phyloP scores from a whole-genome alignment of 108 stramenopile species.

The Epithemia pelagica region DNA sequence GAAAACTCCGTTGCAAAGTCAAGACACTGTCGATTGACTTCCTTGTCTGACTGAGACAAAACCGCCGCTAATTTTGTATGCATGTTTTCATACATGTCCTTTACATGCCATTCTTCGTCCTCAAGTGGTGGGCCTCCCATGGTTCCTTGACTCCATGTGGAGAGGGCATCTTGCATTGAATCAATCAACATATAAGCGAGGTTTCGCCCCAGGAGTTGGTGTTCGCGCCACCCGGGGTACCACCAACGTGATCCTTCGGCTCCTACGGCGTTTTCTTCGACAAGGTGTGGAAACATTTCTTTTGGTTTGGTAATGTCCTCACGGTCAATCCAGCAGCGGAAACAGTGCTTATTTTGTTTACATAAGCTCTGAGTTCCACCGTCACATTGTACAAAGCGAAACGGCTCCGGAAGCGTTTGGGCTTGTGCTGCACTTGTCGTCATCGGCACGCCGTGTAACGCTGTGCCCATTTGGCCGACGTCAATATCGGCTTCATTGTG shows the following conservation, averaged over 20 bases:
- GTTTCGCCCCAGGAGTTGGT: conserved; percentile 63
- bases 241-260: conserved; percentile 30
- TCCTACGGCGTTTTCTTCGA: not conserved
- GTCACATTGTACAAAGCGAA: conserved; percentile 58
- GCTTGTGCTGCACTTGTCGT: conserved; percentile 46
- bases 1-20: conserved; percentile 32
- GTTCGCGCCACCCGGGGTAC: conserved; percentile 71
- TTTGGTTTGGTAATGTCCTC: conserved; percentile 40
- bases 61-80: conserved; percentile 31
- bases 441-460: conserved; percentile 33
- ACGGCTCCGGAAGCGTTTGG: conserved; percentile 50
- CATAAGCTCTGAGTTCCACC: conserved; percentile 33
- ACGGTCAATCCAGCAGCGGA: conserved; percentile 62
- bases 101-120: conserved; percentile 71
- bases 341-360: conserved; percentile 41
- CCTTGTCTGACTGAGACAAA: not conserved
- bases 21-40: conserved; percentile 31
- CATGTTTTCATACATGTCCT: conserved; percentile 52
- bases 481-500: conserved; percentile 69
- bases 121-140: conserved; percentile 72
- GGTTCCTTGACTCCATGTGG: conserved; percentile 56
- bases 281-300: not conserved
- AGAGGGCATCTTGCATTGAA: conserved; percentile 54
- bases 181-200: conserved; percentile 49
- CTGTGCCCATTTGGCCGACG: conserved; percentile 62